Evolutionary conservation across 2,329 filamentous ascomycete species (phyloP).

Genomic region (Colletotrichum viniferum): DNA sequence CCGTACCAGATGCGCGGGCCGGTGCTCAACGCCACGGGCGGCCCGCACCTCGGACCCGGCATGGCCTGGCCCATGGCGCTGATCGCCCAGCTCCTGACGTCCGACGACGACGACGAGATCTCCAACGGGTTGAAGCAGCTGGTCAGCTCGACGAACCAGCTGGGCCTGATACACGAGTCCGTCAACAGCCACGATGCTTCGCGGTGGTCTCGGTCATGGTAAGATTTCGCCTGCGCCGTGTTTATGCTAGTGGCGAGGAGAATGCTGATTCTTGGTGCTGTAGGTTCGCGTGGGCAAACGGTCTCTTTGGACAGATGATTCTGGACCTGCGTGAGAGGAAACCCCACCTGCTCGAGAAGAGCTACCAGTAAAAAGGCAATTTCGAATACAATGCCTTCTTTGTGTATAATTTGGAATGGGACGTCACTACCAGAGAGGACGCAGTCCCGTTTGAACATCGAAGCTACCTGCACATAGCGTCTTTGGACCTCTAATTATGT

Average conservation of each 20-base stretch:
- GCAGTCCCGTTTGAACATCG: not conserved
- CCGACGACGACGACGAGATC: constrained; percentile 78
- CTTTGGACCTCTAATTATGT: not conserved
- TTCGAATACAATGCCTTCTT: not conserved
- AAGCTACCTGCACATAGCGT: not conserved
- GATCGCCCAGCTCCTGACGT: constrained; percentile 80
- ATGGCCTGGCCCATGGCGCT: constrained; percentile 90
- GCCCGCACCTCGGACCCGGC: constrained; percentile 62
- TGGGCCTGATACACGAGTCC: constrained; percentile 83
- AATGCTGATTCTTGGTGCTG: constrained; percentile 26
- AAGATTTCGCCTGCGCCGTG: constrained; percentile 7
- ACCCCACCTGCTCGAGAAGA: constrained; percentile 63
- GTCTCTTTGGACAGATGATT: constrained; percentile 84
- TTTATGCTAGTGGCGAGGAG: not conserved
- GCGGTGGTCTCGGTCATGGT: constrained; percentile 50
- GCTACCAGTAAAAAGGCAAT: constrained; percentile 45
- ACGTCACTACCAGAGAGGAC: not conserved
- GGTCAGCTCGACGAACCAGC: constrained; percentile 71
- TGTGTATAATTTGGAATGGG: not conserved
- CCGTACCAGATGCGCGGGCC: constrained; percentile 71
- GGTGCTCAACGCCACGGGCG: constrained; percentile 55
- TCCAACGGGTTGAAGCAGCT: constrained; percentile 62
- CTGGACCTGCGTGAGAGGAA: constrained; percentile 76
- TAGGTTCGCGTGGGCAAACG: constrained; percentile 90
- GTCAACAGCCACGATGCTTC: constrained; percentile 67